Evolutionary conservation across 331 rosid species (phyloP), one percentile per base, ranked within the genome.

Genomic region (Rhamnella rubrinervis): DNA sequence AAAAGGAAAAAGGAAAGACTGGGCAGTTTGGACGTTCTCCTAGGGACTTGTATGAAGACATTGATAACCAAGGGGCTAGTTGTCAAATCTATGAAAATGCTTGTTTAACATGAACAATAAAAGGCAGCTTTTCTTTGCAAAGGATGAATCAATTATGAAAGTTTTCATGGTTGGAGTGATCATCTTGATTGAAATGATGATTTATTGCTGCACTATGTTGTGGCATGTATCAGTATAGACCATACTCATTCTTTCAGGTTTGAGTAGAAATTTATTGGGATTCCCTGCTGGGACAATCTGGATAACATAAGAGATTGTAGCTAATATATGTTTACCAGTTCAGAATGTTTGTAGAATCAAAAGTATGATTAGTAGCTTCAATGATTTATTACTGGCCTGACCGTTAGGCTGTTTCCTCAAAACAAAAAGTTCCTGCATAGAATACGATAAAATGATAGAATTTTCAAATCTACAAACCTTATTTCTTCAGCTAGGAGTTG

Each of bases 11-110:
- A 79, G 98, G 96, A 69, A 88, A 88, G 68, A 89, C 81, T 40
- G 87, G 75, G 51, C 81, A 73, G 53, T 86, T 79, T 65, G 91
- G 92, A 70, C 81, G 86, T 80, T 87, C 98, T 72, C 61, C 91
- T 17, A 83, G 71, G 76, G 96, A 91, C 47, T 90, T 87, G 92
- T 79, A 91, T 93, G 98, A 90, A 89, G 86, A 84, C 96, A 58
- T 81, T 93, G 80, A 71, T 93, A 78, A 61, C 81, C 47, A 91
- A 86, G 81, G 96, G 97, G 81, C 84, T 93, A 61, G 96, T 82
- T 78, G 96, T 85, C 63, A 93, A 88, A 78, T 93, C 98, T 60
- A 91, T 31, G 35, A 3, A 31, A 31, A 4, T 4, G 35, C 31
- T 23, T 31, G 17, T 28, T 19, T 57, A 46, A 51, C 7, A 49